These are phyloP conservation scores for Aspergillus fijiensis DNA, from an alignment of 2,329 filamentous ascomycete genomes.

Conservation along the genomic window DNA sequence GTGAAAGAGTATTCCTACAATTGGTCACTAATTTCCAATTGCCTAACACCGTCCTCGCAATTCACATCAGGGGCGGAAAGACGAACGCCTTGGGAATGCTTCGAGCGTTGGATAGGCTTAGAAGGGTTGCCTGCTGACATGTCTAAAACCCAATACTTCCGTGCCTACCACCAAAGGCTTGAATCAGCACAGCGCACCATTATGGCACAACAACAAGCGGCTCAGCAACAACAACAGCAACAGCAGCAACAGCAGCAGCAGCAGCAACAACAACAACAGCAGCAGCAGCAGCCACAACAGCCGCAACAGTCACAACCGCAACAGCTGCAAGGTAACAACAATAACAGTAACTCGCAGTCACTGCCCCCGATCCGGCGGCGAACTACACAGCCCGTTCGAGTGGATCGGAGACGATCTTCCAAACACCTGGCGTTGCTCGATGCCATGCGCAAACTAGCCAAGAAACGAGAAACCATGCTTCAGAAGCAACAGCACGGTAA, in stretches of 20 bases:
- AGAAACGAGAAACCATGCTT: constrained; percentile 81
- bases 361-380: constrained; percentile 62
- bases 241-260: constrained; percentile 56
- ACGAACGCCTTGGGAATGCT: constrained; percentile 96
- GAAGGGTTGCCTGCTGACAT: constrained; percentile 91
- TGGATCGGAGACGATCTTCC: constrained; percentile 82
- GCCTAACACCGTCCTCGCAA: constrained; percentile 69
- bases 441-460: constrained; percentile 90
- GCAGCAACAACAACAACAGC: constrained; percentile 50
- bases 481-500: constrained; percentile 83
- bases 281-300: constrained; percentile 48
- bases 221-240: constrained; percentile 46
- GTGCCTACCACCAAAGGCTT: constrained; percentile 64
- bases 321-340: constrained; percentile 13
- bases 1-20: constrained; percentile 96
- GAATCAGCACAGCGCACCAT: constrained; percentile 63
- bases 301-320: constrained; percentile 54
- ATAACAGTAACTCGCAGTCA: constrained; percentile 50
- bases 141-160: constrained; percentile 94
- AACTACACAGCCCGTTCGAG: constrained; percentile 73
- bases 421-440: constrained; percentile 88
- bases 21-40: constrained; percentile 89
- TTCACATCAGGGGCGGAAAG: constrained; percentile 86
- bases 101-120: constrained; percentile 90
- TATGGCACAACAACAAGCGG: constrained; percentile 57